phyloP scores from a whole-genome alignment of 2,329 filamentous ascomycete genomes.

The Claviceps africana region DNA sequence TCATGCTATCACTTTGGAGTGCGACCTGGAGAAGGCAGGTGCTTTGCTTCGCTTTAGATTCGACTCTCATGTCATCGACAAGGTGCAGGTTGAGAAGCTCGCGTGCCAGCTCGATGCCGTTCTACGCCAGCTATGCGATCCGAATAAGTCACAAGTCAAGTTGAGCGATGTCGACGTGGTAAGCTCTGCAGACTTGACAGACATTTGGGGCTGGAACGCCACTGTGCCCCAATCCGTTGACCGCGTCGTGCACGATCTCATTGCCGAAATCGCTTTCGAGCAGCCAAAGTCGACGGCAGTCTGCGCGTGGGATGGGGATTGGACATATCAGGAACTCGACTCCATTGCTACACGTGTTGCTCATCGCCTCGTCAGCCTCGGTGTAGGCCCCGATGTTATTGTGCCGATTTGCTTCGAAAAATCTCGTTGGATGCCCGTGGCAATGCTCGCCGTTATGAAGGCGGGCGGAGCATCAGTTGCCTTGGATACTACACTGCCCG shows the following conservation, averaged over 20 bases:
- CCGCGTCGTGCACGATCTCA: constrained; percentile 11
- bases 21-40: neutral
- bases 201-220: constrained; percentile 10
- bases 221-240: constrained; percentile 5
- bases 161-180: constrained; percentile 1
- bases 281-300: constrained; percentile 9
- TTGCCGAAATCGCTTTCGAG: constrained; percentile 5
- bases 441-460: constrained; percentile 14
- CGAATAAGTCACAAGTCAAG: neutral
- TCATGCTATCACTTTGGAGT: constrained; percentile 2
- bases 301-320: constrained; percentile 14
- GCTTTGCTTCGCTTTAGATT: constrained; percentile 1
- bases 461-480: constrained; percentile 16
- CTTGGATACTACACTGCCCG: constrained; percentile 13
- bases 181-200: neutral
- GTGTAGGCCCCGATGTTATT: constrained; percentile 9
- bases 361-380: constrained; percentile 4
- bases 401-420: constrained; percentile 13
- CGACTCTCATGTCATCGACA: constrained; percentile 1
- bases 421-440: constrained; percentile 10
- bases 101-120: constrained; percentile 1
- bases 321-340: constrained; percentile 12
- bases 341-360: constrained; percentile 4
- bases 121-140: neutral
- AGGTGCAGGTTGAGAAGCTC: neutral